Conservation (phyloP, 345 rosid genomes). For the Arabidopsis arenosa region DNA sequence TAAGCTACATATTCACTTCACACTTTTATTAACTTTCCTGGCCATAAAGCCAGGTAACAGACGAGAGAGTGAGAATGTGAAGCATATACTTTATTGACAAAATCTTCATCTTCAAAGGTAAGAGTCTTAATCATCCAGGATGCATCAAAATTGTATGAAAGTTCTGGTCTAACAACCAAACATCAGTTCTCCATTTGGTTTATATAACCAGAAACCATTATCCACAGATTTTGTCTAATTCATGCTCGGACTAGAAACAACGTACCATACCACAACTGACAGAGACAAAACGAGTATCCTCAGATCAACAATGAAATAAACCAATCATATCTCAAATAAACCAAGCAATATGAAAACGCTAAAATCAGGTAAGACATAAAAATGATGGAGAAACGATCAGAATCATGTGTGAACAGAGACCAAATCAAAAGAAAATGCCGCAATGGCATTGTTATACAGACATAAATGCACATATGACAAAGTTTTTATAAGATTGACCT, state of each 20-base stretch:
- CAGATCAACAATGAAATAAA: neutral
- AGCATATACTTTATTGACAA: neutral
- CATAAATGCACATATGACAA: neutral
- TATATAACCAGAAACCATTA: too few species aligned
- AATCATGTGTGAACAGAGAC: neutral
- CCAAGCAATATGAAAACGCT: neutral
- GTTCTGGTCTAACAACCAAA: neutral
- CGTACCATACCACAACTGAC: neutral
- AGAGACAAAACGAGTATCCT: neutral
- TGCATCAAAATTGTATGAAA: too few species aligned
- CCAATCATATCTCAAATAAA: neutral
- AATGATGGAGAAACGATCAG: neutral
- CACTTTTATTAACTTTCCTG: neutral
- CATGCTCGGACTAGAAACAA: neutral
- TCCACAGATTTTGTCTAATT: too few species aligned
- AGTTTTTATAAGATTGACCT: slow-evolving; percentile 34
- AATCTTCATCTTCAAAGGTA: neutral
- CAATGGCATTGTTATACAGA: neutral
- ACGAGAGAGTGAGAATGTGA: neutral
- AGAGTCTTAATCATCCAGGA: neutral
- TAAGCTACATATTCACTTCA: neutral
- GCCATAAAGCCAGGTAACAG: neutral
- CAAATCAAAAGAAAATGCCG: too few species aligned
- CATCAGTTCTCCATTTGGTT: neutral
- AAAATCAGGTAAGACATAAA: neutral